These are phyloP conservation scores for Fusarium sp. DNA, from an alignment of 2,329 filamentous ascomycete species.

Conservation along the genomic window DNA sequence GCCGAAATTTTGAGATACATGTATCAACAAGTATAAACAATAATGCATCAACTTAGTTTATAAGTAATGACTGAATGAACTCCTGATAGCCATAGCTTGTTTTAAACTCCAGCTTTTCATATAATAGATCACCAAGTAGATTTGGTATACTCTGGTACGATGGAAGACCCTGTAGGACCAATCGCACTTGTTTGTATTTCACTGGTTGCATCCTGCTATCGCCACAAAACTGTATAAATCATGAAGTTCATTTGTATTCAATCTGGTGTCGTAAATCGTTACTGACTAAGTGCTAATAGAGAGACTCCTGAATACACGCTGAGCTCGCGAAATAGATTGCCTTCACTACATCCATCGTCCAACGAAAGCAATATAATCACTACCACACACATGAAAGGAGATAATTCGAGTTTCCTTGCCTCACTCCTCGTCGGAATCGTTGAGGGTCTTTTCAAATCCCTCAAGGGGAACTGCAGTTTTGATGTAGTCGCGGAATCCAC, in stretches of 20 bases:
- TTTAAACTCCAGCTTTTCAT: neutral
- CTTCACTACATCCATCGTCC: neutral
- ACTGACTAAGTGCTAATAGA: neutral
- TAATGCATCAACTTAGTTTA: neutral
- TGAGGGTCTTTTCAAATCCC: constrained; percentile 32
- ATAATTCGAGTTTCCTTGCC: neutral
- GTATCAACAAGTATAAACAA: neutral
- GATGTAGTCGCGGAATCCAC: constrained; percentile 47
- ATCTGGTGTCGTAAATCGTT: neutral
- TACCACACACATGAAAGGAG: too few relatives aligned
- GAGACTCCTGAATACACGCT: neutral
- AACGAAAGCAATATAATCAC: neutral
- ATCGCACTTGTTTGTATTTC: neutral
- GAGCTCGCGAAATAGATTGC: neutral
- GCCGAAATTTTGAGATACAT: neutral
- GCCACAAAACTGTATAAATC: neutral
- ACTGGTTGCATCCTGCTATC: neutral
- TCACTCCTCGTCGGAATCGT: constrained; percentile 29
- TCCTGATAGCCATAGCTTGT: too few relatives aligned
- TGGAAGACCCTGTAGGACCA: neutral
- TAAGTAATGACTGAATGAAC: neutral
- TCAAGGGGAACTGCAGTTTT: constrained; percentile 34
- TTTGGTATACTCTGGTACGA: neutral
- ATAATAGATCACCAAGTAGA: neutral
- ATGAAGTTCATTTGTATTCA: neutral